Conservation (phyloP, 129 eudicot species). For the Smallanthus sonchifolius region DNA sequence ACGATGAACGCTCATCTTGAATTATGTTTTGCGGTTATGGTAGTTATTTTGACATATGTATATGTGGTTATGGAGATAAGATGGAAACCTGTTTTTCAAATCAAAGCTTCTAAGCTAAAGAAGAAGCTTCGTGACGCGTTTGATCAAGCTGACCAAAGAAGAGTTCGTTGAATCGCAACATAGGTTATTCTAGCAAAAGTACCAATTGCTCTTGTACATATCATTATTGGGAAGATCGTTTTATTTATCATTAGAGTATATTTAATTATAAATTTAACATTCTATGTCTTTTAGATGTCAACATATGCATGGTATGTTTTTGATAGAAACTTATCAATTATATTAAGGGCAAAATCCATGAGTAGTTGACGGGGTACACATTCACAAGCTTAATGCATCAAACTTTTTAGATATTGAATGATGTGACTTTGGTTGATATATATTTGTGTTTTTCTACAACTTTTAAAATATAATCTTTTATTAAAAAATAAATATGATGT, state of each 20-base stretch:
- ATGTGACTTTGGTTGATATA: no score
- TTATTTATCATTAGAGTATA: not conserved
- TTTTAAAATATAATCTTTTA: no score
- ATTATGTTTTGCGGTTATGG: constrained; percentile 27
- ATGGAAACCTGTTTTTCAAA: constrained; percentile 10
- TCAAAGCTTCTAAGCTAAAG: not conserved
- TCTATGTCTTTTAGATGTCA: no score
- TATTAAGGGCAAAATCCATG: no score
- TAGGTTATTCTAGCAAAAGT: not conserved
- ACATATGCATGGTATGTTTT: no score
- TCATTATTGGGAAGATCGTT: not conserved
- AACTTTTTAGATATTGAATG: no score
- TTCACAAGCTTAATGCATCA: no score
- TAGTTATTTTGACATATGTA: constrained; percentile 22
- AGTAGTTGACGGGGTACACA: no score
- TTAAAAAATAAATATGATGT: no score
- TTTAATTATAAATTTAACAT: not conserved
- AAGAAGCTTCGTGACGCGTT: constrained; percentile 8
- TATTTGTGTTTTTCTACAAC: no score
- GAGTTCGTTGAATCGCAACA: not conserved
- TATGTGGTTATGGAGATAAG: constrained; percentile 14
- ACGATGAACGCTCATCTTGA: constrained; percentile 30
- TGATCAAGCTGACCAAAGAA: constrained; percentile 2
- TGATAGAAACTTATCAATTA: no score
- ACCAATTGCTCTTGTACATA: not conserved